A percentile compares a stretch with the other conserved stretches of the same genome.
Evolutionary conservation across 1,139 yeast genomes (phyloP).

Genomic region (Yamadazyma sp.): DNA sequence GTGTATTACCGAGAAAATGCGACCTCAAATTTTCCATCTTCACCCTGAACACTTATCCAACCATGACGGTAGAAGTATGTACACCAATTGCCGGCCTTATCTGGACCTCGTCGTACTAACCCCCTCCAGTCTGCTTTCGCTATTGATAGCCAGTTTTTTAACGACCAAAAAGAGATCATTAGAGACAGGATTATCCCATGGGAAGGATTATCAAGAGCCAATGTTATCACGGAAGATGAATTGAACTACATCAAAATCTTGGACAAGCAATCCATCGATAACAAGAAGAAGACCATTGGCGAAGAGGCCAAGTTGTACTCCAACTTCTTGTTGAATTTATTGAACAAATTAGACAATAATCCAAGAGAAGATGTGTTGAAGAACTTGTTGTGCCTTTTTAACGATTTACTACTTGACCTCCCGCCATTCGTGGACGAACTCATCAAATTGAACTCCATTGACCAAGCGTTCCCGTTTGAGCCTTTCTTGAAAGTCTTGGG

Average conservation of each 20-base stretch:
- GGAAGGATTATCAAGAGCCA: slow-evolving; percentile 86
- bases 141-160: slow-evolving; percentile 65
- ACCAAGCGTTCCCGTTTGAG: slow-evolving; percentile 52
- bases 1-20: slow-evolving; percentile 3
- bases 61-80: slow-evolving; percentile 13
- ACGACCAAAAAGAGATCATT: slow-evolving; percentile 72
- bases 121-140: slow-evolving; percentile 1
- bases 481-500: slow-evolving; percentile 56
- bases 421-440: slow-evolving; percentile 49
- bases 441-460: slow-evolving; percentile 45
- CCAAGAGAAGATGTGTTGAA: slow-evolving; percentile 71
- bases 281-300: slow-evolving; percentile 38
- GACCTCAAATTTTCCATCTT: slow-evolving; percentile 3
- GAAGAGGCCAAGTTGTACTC: slow-evolving; percentile 56
- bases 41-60: slow-evolving; percentile 7
- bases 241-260: slow-evolving; percentile 65
- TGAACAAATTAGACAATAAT: slow-evolving; percentile 47
- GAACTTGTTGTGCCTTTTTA: slow-evolving; percentile 66
- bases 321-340: slow-evolving; percentile 53
- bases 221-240: slow-evolving; percentile 63
- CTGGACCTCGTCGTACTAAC: slow-evolving; percentile 1
- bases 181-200: slow-evolving; percentile 87
- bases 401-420: slow-evolving; percentile 55
- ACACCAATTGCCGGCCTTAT: no score
- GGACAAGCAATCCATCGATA: slow-evolving; percentile 52